Conservation (phyloP, 2,329 filamentous ascomycete genomes). For the Sclerotinia borealis region DNA sequence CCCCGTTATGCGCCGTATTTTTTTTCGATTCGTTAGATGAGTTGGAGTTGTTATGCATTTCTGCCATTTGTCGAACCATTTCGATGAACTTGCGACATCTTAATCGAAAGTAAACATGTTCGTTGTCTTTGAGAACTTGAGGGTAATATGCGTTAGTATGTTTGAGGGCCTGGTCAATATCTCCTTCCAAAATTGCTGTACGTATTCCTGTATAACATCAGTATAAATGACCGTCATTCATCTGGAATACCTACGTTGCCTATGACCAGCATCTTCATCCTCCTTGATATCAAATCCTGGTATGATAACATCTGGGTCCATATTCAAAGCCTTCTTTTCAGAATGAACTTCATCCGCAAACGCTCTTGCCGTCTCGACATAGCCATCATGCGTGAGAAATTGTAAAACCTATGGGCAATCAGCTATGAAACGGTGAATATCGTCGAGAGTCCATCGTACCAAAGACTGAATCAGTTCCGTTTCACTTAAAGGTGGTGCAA, state of each 20-base stretch:
- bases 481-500: conserved; percentile 61
- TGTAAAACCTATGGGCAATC: conserved; percentile 54
- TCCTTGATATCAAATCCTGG: conserved; percentile 64
- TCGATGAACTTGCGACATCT: conserved; percentile 91
- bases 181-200: conserved; percentile 78
- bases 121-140: conserved; percentile 70
- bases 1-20: conserved; percentile 35
- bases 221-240: neutral
- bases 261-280: conserved; percentile 77
- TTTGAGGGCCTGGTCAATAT: conserved; percentile 86
- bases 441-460: conserved; percentile 38
- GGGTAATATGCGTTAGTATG: conserved; percentile 74
- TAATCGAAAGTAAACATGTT: conserved; percentile 80
- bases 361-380: conserved; percentile 83
- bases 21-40: conserved; percentile 30
- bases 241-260: conserved; percentile 62
- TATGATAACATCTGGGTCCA: conserved; percentile 47
- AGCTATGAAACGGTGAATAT: neutral
- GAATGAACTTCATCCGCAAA: conserved; percentile 76
- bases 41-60: conserved; percentile 42
- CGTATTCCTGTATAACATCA: conserved; percentile 62
- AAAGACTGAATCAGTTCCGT: conserved; percentile 75
- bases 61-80: conserved; percentile 74
- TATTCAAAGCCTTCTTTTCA: conserved; percentile 65
- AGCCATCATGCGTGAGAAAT: conserved; percentile 91